phyloP scores from a whole-genome alignment of 106 monocot species.

The Dendrobium huoshanense region DNA sequence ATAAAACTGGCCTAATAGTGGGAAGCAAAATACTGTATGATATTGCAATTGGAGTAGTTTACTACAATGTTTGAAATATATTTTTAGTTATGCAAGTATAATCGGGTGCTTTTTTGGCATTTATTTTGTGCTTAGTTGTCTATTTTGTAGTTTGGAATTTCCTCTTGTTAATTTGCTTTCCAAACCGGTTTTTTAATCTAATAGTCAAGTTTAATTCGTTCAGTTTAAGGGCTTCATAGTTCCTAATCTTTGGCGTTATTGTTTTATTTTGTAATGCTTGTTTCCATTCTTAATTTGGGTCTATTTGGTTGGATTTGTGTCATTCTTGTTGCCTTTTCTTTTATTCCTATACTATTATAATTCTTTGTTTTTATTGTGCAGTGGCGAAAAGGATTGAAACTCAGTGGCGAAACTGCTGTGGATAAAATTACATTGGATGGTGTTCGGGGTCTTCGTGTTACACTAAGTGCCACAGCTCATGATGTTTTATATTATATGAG shows the following conservation, averaged over 20 bases:
- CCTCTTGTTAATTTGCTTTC: neutral
- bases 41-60: neutral
- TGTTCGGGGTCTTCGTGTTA: slow-evolving; percentile 77
- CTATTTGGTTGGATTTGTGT: neutral
- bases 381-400: slow-evolving; percentile 89
- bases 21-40: neutral
- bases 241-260: neutral
- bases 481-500: slow-evolving; percentile 99
- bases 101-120: neutral
- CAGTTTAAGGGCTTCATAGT: neutral
- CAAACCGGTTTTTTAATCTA: neutral
- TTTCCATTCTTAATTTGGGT: neutral
- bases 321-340: neutral
- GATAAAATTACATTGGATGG: slow-evolving; percentile 94
- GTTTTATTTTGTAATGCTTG: neutral
- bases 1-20: neutral
- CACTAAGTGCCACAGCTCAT: slow-evolving; percentile 91
- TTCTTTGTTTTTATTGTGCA: slow-evolving; percentile 21
- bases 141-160: neutral
- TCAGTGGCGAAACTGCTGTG: slow-evolving; percentile 87
- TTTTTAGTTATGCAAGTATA: neutral
- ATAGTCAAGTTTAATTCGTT: neutral
- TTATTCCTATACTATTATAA: neutral
- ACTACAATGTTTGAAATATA: neutral
- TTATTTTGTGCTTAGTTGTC: neutral